phyloP scores from a whole-genome alignment of 179 eudicot species.

The Beta corolliflora region DNA sequence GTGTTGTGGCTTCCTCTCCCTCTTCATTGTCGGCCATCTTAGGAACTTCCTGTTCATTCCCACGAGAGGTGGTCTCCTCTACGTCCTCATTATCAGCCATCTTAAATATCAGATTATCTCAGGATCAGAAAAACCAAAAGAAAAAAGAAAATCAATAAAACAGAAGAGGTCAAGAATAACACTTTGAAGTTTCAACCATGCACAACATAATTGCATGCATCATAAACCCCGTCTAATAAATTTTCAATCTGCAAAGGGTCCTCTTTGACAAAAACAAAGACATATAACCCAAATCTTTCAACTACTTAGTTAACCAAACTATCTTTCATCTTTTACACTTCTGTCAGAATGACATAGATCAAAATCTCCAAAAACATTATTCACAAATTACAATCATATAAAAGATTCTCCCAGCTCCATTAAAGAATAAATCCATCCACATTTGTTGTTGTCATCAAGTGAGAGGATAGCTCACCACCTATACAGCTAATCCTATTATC shows the following conservation, averaged over 20 bases:
- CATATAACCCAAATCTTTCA: not conserved
- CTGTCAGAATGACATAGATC: no score
- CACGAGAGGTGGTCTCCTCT: conserved; percentile 24
- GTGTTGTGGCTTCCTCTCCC: conserved; percentile 44
- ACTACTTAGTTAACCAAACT: not conserved
- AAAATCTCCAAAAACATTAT: no score
- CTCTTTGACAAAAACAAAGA: no score
- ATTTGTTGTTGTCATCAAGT: not conserved
- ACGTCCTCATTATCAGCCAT: conserved; percentile 33
- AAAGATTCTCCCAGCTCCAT: not conserved
- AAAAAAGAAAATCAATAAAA: not conserved
- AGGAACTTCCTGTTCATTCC: conserved; percentile 22
- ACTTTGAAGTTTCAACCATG: not conserved
- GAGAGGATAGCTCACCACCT: not conserved
- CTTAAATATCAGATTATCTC: conserved; percentile 13
- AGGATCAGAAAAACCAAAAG: conserved; percentile 2
- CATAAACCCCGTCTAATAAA: not conserved
- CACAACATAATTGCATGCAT: not conserved
- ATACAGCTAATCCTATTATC: not conserved
- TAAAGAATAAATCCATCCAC: not conserved
- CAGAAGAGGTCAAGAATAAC: not conserved
- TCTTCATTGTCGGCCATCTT: conserved; percentile 46
- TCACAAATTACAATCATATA: not conserved
- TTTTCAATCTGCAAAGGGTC: no score
- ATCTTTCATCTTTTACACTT: not conserved